Evolutionary conservation across 306 rosid species (phyloP), one percentile per base, ranked within the genome.

Genomic region (Gynostemma pentaphyllum): DNA sequence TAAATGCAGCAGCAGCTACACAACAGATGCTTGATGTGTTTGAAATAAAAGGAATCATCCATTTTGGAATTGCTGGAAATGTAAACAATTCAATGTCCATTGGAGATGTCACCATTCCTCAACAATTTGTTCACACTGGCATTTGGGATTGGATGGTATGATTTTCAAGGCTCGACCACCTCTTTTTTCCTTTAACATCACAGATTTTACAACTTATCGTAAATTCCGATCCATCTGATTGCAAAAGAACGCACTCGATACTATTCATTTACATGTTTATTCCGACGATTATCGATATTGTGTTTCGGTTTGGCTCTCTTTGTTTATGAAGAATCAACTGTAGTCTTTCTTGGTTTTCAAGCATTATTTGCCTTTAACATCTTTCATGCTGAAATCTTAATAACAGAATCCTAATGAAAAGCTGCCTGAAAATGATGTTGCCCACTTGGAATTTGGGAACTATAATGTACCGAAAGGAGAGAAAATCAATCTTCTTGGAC

Each of bases 71-170:
- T 51, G 72, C 80, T 21, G 83, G 89, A 5, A 83, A 68, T 44
- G 70, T 70, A 30, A 80, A 80, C 47, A 50, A 46, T 30, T 83
- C 85, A 23, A 52, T 83, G 81, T 75, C 78, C 49, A 75, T 80
- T 30, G 81, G 81, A 24, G 83, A 77, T 70, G 78, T 80, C 16
- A 54, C 77, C 52, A 75, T 80, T 60, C 83, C 83, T 1, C 69
- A 72, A 10, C 74, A 80, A 47, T 60, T 80, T 54, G 37, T 45
- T 34, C 42, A 80, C 67, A 69, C 85, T 37, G 85, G 80, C 16
- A 61, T 75, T 5, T 83, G 81, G 81, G 77, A 71, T 41, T 77
- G 81, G 85, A 40, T 55, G 82, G 87, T 82, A 75, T n/a, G 15
- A 23, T 32, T 32, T 32, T 32, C 37, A 32, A 32, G 7, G 37